phyloP scores from a whole-genome alignment of 768 basidiomycete genomes.

The Lactarius evosmus region DNA sequence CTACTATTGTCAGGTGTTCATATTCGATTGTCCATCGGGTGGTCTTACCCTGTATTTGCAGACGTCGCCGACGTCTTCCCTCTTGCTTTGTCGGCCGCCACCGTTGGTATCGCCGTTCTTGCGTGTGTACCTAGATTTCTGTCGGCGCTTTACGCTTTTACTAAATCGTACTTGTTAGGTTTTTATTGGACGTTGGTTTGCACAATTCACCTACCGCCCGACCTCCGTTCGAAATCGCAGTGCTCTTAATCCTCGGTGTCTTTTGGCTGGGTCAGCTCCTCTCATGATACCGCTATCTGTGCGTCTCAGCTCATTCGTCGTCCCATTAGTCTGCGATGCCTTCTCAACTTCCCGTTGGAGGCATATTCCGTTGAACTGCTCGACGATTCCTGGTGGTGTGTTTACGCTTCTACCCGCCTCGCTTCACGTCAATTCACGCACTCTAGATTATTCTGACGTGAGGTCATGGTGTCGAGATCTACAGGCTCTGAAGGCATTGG shows the following conservation, averaged over 20 bases:
- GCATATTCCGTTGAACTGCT: conserved; percentile 46
- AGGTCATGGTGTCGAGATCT: conserved; percentile 53
- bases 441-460: conserved; percentile 42
- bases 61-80: conserved; percentile 60
- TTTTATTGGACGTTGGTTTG: conserved; percentile 43
- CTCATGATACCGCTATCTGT: background rate
- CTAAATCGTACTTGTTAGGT: conserved; percentile 33
- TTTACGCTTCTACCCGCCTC: background rate
- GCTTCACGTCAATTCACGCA: background rate
- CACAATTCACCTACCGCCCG: conserved; percentile 44
- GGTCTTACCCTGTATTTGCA: conserved; percentile 29
- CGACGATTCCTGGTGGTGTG: conserved; percentile 46
- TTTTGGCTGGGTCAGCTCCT: conserved; percentile 51
- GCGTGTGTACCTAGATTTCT: conserved; percentile 38
- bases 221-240: conserved; percentile 47
- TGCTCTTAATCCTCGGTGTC: conserved; percentile 45
- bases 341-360: conserved; percentile 61
- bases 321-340: conserved; percentile 47
- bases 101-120: conserved; percentile 42
- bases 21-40: background rate
- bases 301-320: background rate
- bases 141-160: background rate
- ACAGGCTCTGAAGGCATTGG: conserved; percentile 52
- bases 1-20: conserved; percentile 50
- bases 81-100: conserved; percentile 54